Conservation (phyloP, 176 grass and related monocot genomes). For the Juncus effusus region DNA sequence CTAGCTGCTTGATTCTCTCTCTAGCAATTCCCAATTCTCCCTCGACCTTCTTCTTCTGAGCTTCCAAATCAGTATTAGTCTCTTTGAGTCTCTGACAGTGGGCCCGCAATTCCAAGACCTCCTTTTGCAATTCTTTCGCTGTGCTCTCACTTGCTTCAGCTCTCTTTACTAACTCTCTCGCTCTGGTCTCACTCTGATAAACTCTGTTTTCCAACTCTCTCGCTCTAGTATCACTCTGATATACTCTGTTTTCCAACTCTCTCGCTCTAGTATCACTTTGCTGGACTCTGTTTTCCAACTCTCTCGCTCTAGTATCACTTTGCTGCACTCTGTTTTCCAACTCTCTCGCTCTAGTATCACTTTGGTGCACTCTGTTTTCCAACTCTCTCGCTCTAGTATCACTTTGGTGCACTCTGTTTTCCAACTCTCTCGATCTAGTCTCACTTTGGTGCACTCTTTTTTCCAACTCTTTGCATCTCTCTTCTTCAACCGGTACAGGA, state of each 20-base stretch:
- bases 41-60: constrained; percentile 34
- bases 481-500: constrained; percentile 15
- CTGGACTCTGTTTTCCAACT: constrained; percentile 27
- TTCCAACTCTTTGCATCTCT: constrained; percentile 23
- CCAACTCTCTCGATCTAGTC: constrained; percentile 21
- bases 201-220: constrained; percentile 10
- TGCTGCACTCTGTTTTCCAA: constrained; percentile 35
- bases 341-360: constrained; percentile 20
- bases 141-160: constrained; percentile 31
- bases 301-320: constrained; percentile 27
- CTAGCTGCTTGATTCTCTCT: constrained; percentile 30
- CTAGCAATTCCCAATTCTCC: constrained; percentile 27
- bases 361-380: constrained; percentile 10
- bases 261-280: constrained; percentile 17
- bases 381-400: constrained; percentile 29
- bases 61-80: constrained; percentile 29
- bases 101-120: constrained; percentile 26
- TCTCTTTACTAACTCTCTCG: constrained; percentile 33
- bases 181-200: constrained; percentile 15
- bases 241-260: constrained; percentile 38
- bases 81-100: constrained; percentile 29
- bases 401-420: constrained; percentile 28
- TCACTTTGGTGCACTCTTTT: constrained; percentile 32
- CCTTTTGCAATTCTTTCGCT: constrained; percentile 28
- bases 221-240: constrained; percentile 25